A percentile compares a stretch with the other conserved stretches of the same genome.
Evolutionary conservation across 148 eudicot species (phyloP).

Genomic region (Camellia japonica): DNA sequence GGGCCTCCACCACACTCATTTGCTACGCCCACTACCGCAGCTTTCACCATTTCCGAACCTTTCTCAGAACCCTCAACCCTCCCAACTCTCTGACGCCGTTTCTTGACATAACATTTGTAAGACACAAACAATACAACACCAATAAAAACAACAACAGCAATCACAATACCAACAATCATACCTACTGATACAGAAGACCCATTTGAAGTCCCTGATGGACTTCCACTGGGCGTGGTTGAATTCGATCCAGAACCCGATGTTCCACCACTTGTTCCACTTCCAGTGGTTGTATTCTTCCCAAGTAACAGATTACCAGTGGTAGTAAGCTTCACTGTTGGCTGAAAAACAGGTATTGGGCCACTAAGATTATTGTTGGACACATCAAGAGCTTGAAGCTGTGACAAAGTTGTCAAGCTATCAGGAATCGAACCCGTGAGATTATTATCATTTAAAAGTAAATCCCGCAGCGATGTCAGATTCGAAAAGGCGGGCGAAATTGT

Average conservation of each 20-base stretch:
- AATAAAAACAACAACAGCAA: constrained; percentile 42
- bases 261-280: constrained; percentile 15
- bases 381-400: constrained; percentile 42
- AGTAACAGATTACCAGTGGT: constrained; percentile 37
- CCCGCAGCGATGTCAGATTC: constrained; percentile 39
- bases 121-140: constrained; percentile 45
- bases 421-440: constrained; percentile 56
- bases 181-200: constrained; percentile 26
- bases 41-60: constrained; percentile 20
- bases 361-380: constrained; percentile 58
- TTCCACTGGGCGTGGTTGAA: constrained; percentile 1
- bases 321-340: constrained; percentile 30
- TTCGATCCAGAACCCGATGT: constrained; percentile 15
- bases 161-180: constrained; percentile 41
- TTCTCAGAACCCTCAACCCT: constrained; percentile 31
- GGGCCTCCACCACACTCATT: constrained; percentile 33
- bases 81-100: constrained; percentile 28
- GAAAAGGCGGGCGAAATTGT: constrained; percentile 58
- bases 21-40: constrained; percentile 10
- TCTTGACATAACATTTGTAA: constrained; percentile 44
- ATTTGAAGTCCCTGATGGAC: constrained; percentile 6
- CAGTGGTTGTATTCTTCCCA: constrained; percentile 24
- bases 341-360: constrained; percentile 51
- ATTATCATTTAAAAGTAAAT: constrained; percentile 46
- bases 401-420: constrained; percentile 36